A percentile compares a stretch with the other conserved stretches of the same genome.
These are phyloP conservation scores for Pseudisothecium myosuroides DNA, from an alignment of 225 moss, liverwort and hornwort species.

Conservation along the genomic window DNA sequence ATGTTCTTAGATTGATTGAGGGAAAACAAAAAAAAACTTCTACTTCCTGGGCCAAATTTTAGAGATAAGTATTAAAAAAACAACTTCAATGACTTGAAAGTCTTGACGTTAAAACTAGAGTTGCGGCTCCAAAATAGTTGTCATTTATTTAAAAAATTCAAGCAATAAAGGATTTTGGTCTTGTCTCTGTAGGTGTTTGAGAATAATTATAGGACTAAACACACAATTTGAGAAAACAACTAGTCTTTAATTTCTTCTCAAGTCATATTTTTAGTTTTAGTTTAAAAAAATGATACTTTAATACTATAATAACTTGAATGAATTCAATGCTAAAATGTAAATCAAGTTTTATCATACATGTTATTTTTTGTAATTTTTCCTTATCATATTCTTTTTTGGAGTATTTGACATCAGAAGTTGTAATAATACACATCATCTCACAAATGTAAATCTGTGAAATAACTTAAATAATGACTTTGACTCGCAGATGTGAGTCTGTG, in stretches of 20 bases:
- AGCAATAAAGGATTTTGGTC: neutral
- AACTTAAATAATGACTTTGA: too few species aligned
- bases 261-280: neutral
- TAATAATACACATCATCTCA: neutral
- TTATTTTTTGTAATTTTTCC: neutral
- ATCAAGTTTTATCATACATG: accelerated
- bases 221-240: neutral
- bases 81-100: neutral
- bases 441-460: neutral
- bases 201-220: neutral
- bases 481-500: too few species aligned
- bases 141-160: neutral
- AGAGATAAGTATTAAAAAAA: neutral
- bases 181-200: accelerated
- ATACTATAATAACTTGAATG: neutral
- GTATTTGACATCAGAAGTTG: too few species aligned
- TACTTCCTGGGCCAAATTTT: neutral
- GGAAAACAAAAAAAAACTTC: neutral
- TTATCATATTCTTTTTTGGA: neutral
- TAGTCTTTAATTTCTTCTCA: too few species aligned
- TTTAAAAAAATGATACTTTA: neutral
- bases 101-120: neutral
- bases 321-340: neutral
- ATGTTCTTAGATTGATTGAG: accelerated
- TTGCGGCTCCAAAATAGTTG: accelerated